Evolutionary conservation across 345 rosid species (phyloP).

Genomic region (Noccaea caerulescens): DNA sequence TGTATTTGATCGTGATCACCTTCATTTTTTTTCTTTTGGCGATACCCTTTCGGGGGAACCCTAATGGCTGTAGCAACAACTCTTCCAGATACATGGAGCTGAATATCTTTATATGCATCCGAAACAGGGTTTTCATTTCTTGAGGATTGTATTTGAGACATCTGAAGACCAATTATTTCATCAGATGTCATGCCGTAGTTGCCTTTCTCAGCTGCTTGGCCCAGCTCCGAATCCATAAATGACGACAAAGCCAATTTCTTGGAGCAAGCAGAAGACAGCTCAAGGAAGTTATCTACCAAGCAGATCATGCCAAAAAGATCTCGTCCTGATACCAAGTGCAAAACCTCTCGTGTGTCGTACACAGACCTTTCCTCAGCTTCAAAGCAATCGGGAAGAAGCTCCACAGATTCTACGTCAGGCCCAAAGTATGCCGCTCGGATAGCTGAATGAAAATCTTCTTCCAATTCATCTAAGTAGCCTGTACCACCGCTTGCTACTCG

Average conservation of each 20-base stretch:
- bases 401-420: constrained; percentile 75
- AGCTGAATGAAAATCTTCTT: constrained; percentile 88
- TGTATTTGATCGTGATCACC: constrained; percentile 68
- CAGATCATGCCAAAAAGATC: constrained; percentile 92
- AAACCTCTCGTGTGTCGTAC: constrained; percentile 68
- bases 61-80: constrained; percentile 80
- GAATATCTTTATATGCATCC: constrained; percentile 86
- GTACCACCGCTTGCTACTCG: constrained; percentile 72
- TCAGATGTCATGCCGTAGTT: constrained; percentile 25
- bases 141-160: constrained; percentile 41
- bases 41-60: constrained; percentile 59
- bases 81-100: constrained; percentile 74
- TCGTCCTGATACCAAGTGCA: constrained; percentile 92
- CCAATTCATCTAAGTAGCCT: constrained; percentile 72
- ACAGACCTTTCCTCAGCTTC: constrained; percentile 98
- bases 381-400: constrained; percentile 85
- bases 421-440: constrained; percentile 79
- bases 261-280: constrained; percentile 52
- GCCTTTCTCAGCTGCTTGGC: constrained; percentile 44
- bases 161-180: constrained; percentile 40
- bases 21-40: constrained; percentile 45
- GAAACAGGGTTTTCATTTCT: constrained; percentile 45
- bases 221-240: constrained; percentile 41
- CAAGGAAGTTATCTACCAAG: constrained; percentile 55
- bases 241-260: constrained; percentile 51